Evolutionary conservation across 108 stramenopile genomes (phyloP).

Genomic region (Phaeodactylum tricornutum): DNA sequence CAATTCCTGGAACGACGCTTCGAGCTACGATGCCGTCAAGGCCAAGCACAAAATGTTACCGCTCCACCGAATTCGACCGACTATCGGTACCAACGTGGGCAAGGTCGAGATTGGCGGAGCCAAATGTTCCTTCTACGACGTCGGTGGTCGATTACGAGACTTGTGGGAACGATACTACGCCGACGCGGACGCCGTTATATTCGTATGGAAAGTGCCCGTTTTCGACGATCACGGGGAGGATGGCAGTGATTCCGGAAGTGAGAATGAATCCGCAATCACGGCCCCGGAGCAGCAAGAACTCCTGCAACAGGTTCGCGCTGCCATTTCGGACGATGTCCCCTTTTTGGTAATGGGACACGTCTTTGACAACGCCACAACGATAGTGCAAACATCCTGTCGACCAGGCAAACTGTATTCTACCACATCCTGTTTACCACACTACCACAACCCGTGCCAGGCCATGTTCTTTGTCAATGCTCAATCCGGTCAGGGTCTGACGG

Average conservation of each 20-base stretch:
- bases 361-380: slow-evolving; percentile 4
- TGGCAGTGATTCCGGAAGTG: background rate
- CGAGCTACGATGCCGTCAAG: slow-evolving; percentile 23
- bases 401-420: slow-evolving; percentile 17
- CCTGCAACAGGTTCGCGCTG: slow-evolving; percentile 23
- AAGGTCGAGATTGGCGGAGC: slow-evolving; percentile 51
- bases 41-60: slow-evolving; percentile 60
- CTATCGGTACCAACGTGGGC: slow-evolving; percentile 69
- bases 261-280: background rate
- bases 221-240: slow-evolving; percentile 13
- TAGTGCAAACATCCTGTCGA: slow-evolving; percentile 8
- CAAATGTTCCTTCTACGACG: slow-evolving; percentile 58
- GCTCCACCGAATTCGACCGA: slow-evolving; percentile 58
- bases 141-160: slow-evolving; percentile 67
- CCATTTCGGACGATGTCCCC: slow-evolving; percentile 37
- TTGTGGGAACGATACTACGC: slow-evolving; percentile 76
- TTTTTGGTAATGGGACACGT: slow-evolving; percentile 38
- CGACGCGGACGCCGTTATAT: slow-evolving; percentile 70
- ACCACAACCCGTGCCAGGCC: slow-evolving; percentile 29
- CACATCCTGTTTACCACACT: slow-evolving; percentile 23
- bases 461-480: slow-evolving; percentile 66
- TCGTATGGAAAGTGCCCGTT: slow-evolving; percentile 41
- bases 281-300: slow-evolving; percentile 23
- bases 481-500: slow-evolving; percentile 58
- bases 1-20: background rate